Evolutionary conservation across 2,329 filamentous ascomycete species (phyloP).

Genomic region (Calonectria pseudoturangicola): DNA sequence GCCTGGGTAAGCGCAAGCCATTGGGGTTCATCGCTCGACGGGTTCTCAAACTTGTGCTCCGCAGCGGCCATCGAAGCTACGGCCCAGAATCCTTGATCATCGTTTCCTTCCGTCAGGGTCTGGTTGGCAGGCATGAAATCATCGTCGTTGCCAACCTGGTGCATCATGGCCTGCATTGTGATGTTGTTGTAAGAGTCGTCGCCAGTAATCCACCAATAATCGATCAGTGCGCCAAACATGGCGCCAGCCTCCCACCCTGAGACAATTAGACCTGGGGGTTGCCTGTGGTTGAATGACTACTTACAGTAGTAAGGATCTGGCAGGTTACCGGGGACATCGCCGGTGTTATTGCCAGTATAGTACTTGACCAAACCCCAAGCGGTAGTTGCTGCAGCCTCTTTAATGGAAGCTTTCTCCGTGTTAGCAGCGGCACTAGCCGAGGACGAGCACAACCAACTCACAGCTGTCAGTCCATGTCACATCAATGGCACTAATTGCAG

Average conservation of each 20-base stretch:
- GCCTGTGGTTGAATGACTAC: conserved; percentile 48
- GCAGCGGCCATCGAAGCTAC: conserved; percentile 86
- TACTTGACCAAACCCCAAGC: conserved; percentile 69
- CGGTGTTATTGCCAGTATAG: conserved; percentile 76
- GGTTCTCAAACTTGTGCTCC: conserved; percentile 84
- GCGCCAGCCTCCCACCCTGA: conserved; percentile 82
- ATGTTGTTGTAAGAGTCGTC: conserved; percentile 79
- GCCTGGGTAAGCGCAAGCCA: conserved; percentile 87
- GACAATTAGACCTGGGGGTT: conserved; percentile 40
- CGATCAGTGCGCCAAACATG: conserved; percentile 81
- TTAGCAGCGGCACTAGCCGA: background rate
- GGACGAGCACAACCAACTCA: conserved; percentile 25
- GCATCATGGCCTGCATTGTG: conserved; percentile 74
- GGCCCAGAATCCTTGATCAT: conserved; percentile 89
- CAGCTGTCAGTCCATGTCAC: conserved; percentile 51
- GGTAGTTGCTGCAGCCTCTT: conserved; percentile 67
- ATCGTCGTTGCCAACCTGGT: conserved; percentile 75
- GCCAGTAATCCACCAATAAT: conserved; percentile 84
- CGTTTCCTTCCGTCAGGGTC: conserved; percentile 78
- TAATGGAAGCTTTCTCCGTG: conserved; percentile 66
- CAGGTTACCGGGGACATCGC: conserved; percentile 74
- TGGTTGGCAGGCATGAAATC: conserved; percentile 82
- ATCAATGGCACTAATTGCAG: conserved; percentile 41
- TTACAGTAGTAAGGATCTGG: conserved; percentile 79
- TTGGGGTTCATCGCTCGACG: conserved; percentile 76